Percentiles rank a stretch among this genome's conserved stretches.
Evolutionary conservation across 2,329 filamentous ascomycete species (phyloP).

Genomic region (Claviceps paspali): DNA sequence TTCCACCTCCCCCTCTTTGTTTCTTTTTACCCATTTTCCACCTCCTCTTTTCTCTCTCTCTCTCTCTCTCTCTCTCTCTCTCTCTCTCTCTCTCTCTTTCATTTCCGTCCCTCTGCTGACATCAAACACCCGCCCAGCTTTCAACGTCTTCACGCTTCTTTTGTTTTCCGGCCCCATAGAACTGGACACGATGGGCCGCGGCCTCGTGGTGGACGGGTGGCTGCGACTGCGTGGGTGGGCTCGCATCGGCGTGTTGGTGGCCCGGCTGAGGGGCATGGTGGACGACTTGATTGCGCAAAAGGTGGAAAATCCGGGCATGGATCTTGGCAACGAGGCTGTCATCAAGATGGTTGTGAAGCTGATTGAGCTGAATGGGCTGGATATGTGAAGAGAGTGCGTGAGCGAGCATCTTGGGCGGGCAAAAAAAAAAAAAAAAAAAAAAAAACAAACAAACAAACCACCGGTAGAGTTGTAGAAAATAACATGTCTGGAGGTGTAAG

Average conservation of each 20-base stretch:
- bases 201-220: slow-evolving; percentile 86
- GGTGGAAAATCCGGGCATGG: slow-evolving; percentile 57
- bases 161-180: slow-evolving; percentile 76
- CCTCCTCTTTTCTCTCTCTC: background rate
- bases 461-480: too few species aligned
- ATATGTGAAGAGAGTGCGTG: too few species aligned
- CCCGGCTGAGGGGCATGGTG: slow-evolving; percentile 68
- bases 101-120: too few species aligned
- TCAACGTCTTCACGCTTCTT: slow-evolving; percentile 78
- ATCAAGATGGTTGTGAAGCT: slow-evolving; percentile 64
- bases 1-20: too few species aligned
- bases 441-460: too few species aligned
- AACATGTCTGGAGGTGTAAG: too few species aligned
- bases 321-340: slow-evolving; percentile 46
- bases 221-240: slow-evolving; percentile 79
- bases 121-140: too few species aligned
- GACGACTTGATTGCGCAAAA: slow-evolving; percentile 71
- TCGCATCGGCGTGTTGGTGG: slow-evolving; percentile 79
- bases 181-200: slow-evolving; percentile 75
- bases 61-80: too few species aligned
- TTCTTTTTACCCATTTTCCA: too few species aligned
- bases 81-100: too few species aligned
- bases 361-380: slow-evolving; percentile 80
- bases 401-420: too few species aligned
- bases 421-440: too few species aligned